Conservation (phyloP, 2,329 filamentous ascomycete species). For the Aphanocladium album region DNA sequence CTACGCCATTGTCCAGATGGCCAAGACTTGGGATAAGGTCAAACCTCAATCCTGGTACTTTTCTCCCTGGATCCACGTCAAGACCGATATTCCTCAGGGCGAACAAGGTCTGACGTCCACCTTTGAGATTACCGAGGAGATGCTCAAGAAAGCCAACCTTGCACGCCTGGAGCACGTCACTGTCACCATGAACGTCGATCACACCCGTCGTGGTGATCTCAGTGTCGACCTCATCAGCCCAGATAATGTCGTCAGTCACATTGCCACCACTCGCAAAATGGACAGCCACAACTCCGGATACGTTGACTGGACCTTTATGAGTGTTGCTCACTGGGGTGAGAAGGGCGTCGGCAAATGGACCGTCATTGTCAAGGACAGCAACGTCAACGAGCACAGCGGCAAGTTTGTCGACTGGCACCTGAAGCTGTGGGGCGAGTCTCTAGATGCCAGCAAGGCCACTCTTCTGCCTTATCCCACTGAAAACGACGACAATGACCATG, state of each 20-base stretch:
- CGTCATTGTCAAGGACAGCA: constrained; percentile 79
- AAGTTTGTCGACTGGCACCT: constrained; percentile 87
- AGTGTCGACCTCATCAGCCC: constrained; percentile 90
- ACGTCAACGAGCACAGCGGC: constrained; percentile 70
- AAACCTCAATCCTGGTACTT: constrained; percentile 95
- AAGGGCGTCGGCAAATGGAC: constrained; percentile 85
- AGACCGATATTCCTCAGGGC: constrained; percentile 80
- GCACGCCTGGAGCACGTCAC: constrained; percentile 90
- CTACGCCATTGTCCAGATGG: constrained; percentile 75
- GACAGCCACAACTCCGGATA: constrained; percentile 70
- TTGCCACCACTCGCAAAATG: constrained; percentile 67
- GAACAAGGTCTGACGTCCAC: constrained; percentile 69
- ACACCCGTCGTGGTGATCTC: constrained; percentile 81
- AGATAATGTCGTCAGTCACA: constrained; percentile 72
- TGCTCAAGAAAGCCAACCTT: constrained; percentile 77
- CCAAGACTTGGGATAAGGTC: constrained; percentile 79
- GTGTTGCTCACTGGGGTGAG: constrained; percentile 94
- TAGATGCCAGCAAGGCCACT: constrained; percentile 67
- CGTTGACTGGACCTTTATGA: constrained; percentile 98
- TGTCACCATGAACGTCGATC: constrained; percentile 92
- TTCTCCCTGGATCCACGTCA: constrained; percentile 90
- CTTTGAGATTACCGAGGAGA: constrained; percentile 78
- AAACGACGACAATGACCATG: constrained; percentile 78
- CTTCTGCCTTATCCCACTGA: constrained; percentile 77
- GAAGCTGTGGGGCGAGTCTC: constrained; percentile 87